phyloP scores from a whole-genome alignment of 148 eudicot genomes.

The Dianthus caryophyllus region DNA sequence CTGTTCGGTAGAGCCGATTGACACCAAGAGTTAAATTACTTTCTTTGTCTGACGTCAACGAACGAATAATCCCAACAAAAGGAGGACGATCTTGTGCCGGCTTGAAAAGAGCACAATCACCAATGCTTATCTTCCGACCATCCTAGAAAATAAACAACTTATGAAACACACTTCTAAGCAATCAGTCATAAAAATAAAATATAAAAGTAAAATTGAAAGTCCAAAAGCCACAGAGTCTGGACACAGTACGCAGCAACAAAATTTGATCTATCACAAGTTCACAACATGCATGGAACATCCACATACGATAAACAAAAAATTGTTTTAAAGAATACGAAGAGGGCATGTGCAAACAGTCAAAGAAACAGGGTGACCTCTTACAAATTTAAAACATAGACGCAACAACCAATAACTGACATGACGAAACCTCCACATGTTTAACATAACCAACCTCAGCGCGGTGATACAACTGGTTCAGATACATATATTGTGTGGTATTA shows the following conservation, averaged over 20 bases:
- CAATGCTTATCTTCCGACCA: slow-evolving; percentile 68
- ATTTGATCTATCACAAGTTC: neutral
- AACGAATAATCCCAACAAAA: slow-evolving; percentile 67
- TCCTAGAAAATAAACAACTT: slow-evolving; percentile 25
- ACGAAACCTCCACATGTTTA: neutral
- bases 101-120: slow-evolving; percentile 88
- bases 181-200: neutral
- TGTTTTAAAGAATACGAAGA: neutral
- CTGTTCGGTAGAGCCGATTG: slow-evolving; percentile 81
- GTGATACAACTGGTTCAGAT: neutral
- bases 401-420: neutral
- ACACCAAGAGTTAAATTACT: slow-evolving; percentile 46
- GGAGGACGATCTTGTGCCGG: slow-evolving; percentile 62
- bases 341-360: neutral
- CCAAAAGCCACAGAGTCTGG: neutral
- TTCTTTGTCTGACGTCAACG: slow-evolving; percentile 40
- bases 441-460: neutral
- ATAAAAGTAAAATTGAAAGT: neutral
- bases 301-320: neutral
- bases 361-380: neutral
- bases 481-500: neutral
- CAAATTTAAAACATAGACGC: neutral
- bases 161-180: neutral
- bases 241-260: neutral
- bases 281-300: neutral